Evolutionary conservation across 768 basidiomycete species (phyloP).

Genomic region (Hygrocybe coccinea): DNA sequence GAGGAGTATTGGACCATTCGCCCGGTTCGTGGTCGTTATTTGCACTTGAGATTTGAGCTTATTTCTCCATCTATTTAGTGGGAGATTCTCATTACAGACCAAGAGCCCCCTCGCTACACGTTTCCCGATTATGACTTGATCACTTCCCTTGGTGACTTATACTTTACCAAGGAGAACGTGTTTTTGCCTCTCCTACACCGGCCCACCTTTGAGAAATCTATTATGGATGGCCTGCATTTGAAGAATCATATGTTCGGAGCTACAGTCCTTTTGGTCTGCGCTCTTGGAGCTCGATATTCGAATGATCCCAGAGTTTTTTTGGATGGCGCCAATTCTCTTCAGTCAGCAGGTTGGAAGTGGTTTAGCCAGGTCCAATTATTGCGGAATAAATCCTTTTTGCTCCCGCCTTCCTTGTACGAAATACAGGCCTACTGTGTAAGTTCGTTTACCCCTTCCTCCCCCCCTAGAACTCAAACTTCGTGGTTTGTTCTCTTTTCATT

Average conservation of each 20-base stretch:
- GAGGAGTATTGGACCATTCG: background rate
- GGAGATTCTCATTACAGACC: slow-evolving; percentile 23
- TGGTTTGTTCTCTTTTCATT: background rate
- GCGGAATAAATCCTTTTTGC: slow-evolving; percentile 54
- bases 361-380: slow-evolving; percentile 61
- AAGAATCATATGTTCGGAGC: slow-evolving; percentile 43
- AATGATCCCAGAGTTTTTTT: slow-evolving; percentile 57
- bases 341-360: slow-evolving; percentile 59
- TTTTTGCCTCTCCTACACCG: slow-evolving; percentile 67
- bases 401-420: slow-evolving; percentile 61
- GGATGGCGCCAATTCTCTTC: slow-evolving; percentile 38
- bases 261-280: slow-evolving; percentile 45
- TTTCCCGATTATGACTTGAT: slow-evolving; percentile 58
- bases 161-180: slow-evolving; percentile 54
- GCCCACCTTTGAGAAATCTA: slow-evolving; percentile 55
- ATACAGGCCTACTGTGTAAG: slow-evolving; percentile 64
- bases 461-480: background rate
- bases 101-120: slow-evolving; percentile 34
- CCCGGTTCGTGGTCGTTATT: background rate
- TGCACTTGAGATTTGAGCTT: background rate
- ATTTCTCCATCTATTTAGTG: slow-evolving; percentile 16
- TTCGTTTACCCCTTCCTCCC: slow-evolving; percentile 2
- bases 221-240: slow-evolving; percentile 47
- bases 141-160: slow-evolving; percentile 50
- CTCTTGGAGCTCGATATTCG: slow-evolving; percentile 33